These are phyloP conservation scores for Jatropha podagrica DNA, from an alignment of 441 rosid species.

Conservation along the genomic window DNA sequence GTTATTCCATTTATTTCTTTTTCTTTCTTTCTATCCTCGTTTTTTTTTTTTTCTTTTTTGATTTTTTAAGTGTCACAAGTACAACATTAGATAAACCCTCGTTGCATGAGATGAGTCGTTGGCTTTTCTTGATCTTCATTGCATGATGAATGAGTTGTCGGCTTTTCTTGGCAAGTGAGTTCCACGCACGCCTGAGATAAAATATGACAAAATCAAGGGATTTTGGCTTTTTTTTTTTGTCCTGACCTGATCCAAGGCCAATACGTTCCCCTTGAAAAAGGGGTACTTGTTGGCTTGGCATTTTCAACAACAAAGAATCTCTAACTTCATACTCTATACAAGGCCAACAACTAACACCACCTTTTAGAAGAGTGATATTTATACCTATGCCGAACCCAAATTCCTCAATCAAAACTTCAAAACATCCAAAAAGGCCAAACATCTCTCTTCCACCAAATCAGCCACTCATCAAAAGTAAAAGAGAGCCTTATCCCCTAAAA, in stretches of 20 bases:
- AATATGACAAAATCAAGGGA: not conserved
- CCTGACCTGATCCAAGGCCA: not conserved
- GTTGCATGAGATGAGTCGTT: no score
- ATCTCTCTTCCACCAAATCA: constrained; percentile 22
- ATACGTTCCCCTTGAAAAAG: not conserved
- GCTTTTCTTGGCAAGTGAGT: not conserved
- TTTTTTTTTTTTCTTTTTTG: no score
- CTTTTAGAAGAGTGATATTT: constrained; percentile 4
- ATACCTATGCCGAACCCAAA: not conserved
- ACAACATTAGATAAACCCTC: no score
- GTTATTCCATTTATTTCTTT: no score
- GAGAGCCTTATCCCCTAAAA: constrained; percentile 17
- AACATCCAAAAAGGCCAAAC: constrained; percentile 12
- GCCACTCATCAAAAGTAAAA: constrained; percentile 19
- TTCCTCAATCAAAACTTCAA: constrained; percentile 3
- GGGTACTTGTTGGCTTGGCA: not conserved
- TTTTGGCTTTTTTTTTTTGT: not conserved
- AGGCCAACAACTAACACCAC: not conserved
- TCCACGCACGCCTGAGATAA: no score
- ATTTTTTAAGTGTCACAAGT: no score
- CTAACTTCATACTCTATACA: not conserved
- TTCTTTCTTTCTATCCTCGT: no score
- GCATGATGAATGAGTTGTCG: not conserved
- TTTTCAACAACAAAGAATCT: constrained; percentile 3
- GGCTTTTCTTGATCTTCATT: no score